Evolutionary conservation across 768 basidiomycete genomes (phyloP).

Genomic region (Boletus subcaerulescens): DNA sequence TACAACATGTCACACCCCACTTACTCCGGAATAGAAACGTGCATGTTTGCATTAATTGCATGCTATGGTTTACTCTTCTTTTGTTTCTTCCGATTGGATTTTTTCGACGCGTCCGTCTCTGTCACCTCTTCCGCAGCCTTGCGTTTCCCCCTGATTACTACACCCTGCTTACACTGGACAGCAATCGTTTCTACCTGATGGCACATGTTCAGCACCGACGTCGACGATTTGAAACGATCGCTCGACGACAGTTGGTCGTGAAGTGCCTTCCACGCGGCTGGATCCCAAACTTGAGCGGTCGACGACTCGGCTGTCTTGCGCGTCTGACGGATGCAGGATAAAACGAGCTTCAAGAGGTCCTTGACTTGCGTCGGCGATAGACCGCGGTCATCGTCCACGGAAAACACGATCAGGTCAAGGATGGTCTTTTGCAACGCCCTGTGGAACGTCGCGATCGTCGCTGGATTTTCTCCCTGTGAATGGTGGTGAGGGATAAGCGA

Average conservation of each 20-base stretch:
- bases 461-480: slow-evolving; percentile 35
- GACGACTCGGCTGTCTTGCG: slow-evolving; percentile 40
- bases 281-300: slow-evolving; percentile 52
- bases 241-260: slow-evolving; percentile 45
- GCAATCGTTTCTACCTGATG: slow-evolving; percentile 50
- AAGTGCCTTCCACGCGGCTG: slow-evolving; percentile 53
- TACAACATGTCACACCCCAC: neutral
- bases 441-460: slow-evolving; percentile 46
- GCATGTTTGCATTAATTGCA: neutral
- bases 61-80: slow-evolving; percentile 36
- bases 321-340: slow-evolving; percentile 63
- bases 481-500: slow-evolving; percentile 4
- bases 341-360: slow-evolving; percentile 70
- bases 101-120: slow-evolving; percentile 33
- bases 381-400: slow-evolving; percentile 45
- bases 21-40: neutral
- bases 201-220: slow-evolving; percentile 59
- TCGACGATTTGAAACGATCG: slow-evolving; percentile 60
- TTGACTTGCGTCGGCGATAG: slow-evolving; percentile 68
- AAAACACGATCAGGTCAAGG: slow-evolving; percentile 44
- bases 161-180: slow-evolving; percentile 3
- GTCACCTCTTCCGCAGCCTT: slow-evolving; percentile 34
- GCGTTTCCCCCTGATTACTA: slow-evolving; percentile 31
- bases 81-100: slow-evolving; percentile 44
- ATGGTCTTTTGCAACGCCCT: slow-evolving; percentile 46